Conservation (phyloP, 2,329 filamentous ascomycete genomes). For the Rutstroemia sp. region DNA sequence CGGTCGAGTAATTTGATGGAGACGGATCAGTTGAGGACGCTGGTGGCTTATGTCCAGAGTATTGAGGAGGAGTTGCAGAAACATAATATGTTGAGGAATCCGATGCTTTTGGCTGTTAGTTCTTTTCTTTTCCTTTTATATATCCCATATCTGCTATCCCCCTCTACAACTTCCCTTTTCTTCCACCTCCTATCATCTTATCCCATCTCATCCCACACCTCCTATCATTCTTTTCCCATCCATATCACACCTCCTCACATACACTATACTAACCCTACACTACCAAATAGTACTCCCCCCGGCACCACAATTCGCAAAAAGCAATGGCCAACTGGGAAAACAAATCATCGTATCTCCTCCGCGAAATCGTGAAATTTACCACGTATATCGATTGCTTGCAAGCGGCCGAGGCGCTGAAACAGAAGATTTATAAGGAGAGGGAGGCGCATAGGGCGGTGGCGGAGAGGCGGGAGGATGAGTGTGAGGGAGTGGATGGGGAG, state of each 20-base stretch:
- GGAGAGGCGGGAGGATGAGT: constrained; percentile 16
- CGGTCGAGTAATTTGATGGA: constrained; percentile 74
- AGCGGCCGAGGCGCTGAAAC: constrained; percentile 61
- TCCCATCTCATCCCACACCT: no score
- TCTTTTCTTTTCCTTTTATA: not conserved
- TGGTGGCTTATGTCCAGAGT: constrained; percentile 72
- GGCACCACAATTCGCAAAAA: constrained; percentile 70
- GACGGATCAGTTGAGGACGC: constrained; percentile 67
- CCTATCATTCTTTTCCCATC: not conserved
- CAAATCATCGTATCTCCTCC: constrained; percentile 83
- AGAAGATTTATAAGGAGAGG: constrained; percentile 58
- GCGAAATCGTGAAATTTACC: constrained; percentile 93
- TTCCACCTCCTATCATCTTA: not conserved
- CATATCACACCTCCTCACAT: no score
- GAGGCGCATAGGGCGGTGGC: constrained; percentile 28
- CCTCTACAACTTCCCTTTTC: no score
- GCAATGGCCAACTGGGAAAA: constrained; percentile 97
- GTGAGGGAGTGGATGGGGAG: constrained; percentile 12
- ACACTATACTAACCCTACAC: not conserved
- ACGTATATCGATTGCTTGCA: constrained; percentile 87
- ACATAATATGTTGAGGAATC: constrained; percentile 81
- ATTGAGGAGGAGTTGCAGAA: constrained; percentile 79
- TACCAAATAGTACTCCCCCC: constrained; percentile 60
- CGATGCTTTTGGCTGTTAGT: constrained; percentile 74
- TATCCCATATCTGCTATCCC: not conserved